These are phyloP conservation scores for Trichophaea hybrida DNA, from an alignment of 2,329 filamentous ascomycete genomes.

Conservation along the genomic window DNA sequence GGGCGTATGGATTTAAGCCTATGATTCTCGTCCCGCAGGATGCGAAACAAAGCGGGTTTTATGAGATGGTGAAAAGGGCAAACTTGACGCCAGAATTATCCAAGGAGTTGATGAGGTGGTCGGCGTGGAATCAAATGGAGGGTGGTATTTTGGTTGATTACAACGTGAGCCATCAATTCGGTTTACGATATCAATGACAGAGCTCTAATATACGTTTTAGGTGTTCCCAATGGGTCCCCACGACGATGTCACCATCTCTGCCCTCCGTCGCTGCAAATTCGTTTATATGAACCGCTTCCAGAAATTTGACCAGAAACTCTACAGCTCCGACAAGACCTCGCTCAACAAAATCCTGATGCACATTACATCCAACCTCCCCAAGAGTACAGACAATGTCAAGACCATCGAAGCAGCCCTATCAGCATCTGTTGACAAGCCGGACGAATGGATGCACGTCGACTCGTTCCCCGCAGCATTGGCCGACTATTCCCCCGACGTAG, in stretches of 20 bases:
- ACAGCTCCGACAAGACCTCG: constrained; percentile 49
- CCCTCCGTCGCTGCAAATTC: constrained; percentile 62
- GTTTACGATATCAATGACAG: neutral
- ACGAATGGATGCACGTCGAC: constrained; percentile 51
- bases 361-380: constrained; percentile 20
- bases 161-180: constrained; percentile 22
- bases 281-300: constrained; percentile 61
- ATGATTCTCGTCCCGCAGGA: constrained; percentile 66
- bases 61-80: constrained; percentile 33
- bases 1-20: constrained; percentile 81
- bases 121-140: constrained; percentile 87
- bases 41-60: constrained; percentile 68
- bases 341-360: constrained; percentile 20
- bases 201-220: constrained; percentile 31
- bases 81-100: constrained; percentile 39
- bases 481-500: constrained; percentile 52
- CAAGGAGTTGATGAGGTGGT: constrained; percentile 63
- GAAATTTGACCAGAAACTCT: constrained; percentile 54
- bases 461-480: constrained; percentile 53
- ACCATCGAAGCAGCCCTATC: constrained; percentile 40
- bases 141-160: constrained; percentile 67
- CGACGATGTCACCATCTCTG: constrained; percentile 56
- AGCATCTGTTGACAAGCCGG: constrained; percentile 44
- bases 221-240: constrained; percentile 69
- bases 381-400: constrained; percentile 40